Evolutionary conservation across 495 filamentous ascomycete species (phyloP).

Genomic region (Rostrohypoxylon terebratum): DNA sequence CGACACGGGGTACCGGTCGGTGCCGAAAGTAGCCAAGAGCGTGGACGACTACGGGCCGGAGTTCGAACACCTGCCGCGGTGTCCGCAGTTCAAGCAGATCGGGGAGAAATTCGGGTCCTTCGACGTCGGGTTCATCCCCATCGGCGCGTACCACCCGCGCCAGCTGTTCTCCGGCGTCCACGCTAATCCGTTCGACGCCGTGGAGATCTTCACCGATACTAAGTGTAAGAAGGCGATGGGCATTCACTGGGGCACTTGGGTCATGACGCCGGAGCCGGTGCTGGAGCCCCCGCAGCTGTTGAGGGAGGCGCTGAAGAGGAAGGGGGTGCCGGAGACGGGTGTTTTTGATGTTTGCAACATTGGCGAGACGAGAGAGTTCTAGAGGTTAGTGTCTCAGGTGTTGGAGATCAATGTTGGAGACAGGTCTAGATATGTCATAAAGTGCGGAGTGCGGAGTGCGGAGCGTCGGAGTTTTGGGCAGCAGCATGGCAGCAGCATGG

Average conservation of each 20-base stretch:
- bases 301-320: slow-evolving; percentile 77
- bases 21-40: slow-evolving; percentile 72
- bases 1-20: slow-evolving; percentile 84
- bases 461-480: slow-evolving; percentile 2
- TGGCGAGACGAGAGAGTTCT: slow-evolving; percentile 86
- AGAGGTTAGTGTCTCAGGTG: neutral
- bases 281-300: slow-evolving; percentile 84
- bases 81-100: slow-evolving; percentile 89
- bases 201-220: slow-evolving; percentile 91
- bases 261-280: slow-evolving; percentile 86
- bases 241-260: slow-evolving; percentile 97
- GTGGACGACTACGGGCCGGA: slow-evolving; percentile 80
- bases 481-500: neutral
- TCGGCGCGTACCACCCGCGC: slow-evolving; percentile 90
- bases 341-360: slow-evolving; percentile 91
- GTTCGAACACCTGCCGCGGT: slow-evolving; percentile 74
- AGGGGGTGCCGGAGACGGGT: slow-evolving; percentile 76
- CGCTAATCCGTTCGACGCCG: slow-evolving; percentile 87
- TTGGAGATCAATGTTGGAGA: neutral
- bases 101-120: slow-evolving; percentile 86
- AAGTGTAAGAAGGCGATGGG: slow-evolving; percentile 84
- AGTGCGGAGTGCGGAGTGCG: neutral
- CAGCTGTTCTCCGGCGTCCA: slow-evolving; percentile 83
- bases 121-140: slow-evolving; percentile 93
- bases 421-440: neutral